These are phyloP conservation scores for Saccharomycopsis schoenii DNA, from an alignment of 805 yeast species.

Conservation along the genomic window DNA sequence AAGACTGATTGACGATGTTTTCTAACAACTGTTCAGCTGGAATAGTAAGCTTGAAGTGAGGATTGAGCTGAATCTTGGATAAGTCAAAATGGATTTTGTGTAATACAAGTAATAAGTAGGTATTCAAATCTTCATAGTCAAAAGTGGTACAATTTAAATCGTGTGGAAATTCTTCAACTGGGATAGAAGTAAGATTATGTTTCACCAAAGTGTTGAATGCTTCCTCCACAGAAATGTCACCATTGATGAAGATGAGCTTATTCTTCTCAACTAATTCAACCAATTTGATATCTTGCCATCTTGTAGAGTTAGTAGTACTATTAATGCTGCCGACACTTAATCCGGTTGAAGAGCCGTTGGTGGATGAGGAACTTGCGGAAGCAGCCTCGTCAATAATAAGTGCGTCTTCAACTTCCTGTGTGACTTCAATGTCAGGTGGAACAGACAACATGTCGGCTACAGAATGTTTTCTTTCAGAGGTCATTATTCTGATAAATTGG, in stretches of 20 bases:
- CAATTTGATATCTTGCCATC: constrained; percentile 69
- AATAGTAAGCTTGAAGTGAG: constrained; percentile 20
- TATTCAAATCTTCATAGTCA: constrained; percentile 85
- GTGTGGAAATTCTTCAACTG: constrained; percentile 49
- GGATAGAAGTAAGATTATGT: constrained; percentile 76
- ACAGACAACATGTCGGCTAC: constrained; percentile 67
- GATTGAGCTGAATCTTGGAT: constrained; percentile 23
- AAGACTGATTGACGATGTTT: constrained; percentile 45
- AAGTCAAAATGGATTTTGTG: constrained; percentile 46
- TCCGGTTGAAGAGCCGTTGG: constrained; percentile 25
- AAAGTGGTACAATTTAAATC: constrained; percentile 72
- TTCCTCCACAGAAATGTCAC: constrained; percentile 65
- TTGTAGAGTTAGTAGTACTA: constrained; percentile 21
- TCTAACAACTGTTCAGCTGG: constrained; percentile 32
- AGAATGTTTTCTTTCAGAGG: constrained; percentile 43
- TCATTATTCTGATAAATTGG: background rate
- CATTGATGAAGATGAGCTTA: constrained; percentile 61
- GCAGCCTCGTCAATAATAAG: background rate
- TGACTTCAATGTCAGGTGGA: constrained; percentile 41
- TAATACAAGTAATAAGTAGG: constrained; percentile 74
- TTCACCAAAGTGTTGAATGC: constrained; percentile 73
- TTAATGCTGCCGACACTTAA: constrained; percentile 28
- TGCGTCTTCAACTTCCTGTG: constrained; percentile 27
- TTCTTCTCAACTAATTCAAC: constrained; percentile 69
- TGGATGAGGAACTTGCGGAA: constrained; percentile 17